A percentile compares a stretch with the other conserved stretches of the same genome.
These are phyloP conservation scores for Venturia carpophila DNA, from an alignment of 2,329 filamentous ascomycete species.

Conservation along the genomic window DNA sequence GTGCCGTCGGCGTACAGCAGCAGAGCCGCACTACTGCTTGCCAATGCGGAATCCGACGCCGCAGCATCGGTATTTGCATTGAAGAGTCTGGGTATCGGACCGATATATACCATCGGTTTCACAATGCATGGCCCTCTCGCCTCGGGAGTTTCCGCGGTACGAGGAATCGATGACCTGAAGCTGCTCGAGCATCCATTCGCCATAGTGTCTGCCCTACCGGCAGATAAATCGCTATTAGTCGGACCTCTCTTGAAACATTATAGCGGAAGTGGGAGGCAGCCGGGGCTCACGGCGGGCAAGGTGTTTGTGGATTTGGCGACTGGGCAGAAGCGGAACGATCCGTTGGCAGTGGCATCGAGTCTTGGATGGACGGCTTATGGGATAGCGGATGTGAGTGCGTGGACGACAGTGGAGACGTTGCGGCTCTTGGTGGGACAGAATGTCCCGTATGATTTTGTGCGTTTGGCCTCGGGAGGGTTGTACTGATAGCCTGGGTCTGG, in stretches of 20 bases:
- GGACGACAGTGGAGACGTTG: conserved; percentile 75
- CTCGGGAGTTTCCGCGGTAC: conserved; percentile 55
- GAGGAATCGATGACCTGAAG: conserved; percentile 70
- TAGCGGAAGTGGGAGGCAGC: conserved; percentile 38
- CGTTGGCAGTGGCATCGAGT: conserved; percentile 60
- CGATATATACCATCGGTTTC: conserved; percentile 81
- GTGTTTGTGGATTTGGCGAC: conserved; percentile 76
- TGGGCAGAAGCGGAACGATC: conserved; percentile 54
- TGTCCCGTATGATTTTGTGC: conserved; percentile 79
- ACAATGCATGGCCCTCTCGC: conserved; percentile 52
- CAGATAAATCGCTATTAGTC: conserved; percentile 71
- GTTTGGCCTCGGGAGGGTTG: conserved; percentile 55
- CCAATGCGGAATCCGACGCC: conserved; percentile 65
- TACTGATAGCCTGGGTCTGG: conserved; percentile 6
- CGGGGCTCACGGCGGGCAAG: conserved; percentile 32
- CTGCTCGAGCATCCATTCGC: conserved; percentile 72
- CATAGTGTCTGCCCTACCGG: conserved; percentile 68
- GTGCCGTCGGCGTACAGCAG: conserved; percentile 74
- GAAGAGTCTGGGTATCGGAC: conserved; percentile 64
- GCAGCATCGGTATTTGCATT: conserved; percentile 73
- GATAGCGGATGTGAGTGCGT: conserved; percentile 70
- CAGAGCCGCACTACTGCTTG: conserved; percentile 67
- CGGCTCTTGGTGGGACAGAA: conserved; percentile 76
- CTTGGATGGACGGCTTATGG: conserved; percentile 75
- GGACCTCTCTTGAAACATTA: conserved; percentile 71